A percentile compares a stretch with the other conserved stretches of the same genome.
phyloP scores from a whole-genome alignment of 768 basidiomycete genomes.

The Tephrocybe rancida region DNA sequence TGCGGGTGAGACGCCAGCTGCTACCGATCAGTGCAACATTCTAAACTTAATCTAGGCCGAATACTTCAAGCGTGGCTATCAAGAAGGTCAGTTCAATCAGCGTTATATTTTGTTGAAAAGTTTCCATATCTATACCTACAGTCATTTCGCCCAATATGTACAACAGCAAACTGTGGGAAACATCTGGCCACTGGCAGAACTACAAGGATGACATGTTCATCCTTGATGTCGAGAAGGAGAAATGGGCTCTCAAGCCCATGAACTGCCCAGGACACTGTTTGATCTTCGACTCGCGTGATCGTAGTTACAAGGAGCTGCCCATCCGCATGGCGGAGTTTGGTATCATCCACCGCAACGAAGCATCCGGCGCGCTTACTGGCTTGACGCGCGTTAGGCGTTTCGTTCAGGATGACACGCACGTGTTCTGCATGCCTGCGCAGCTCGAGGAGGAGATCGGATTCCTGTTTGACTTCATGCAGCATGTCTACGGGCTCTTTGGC shows the following conservation, averaged over 20 bases:
- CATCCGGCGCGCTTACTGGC: conserved; percentile 91
- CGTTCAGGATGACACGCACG: conserved; percentile 97
- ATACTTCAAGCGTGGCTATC: conserved; percentile 94
- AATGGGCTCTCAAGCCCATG: conserved; percentile 97
- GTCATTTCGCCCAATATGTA: conserved; percentile 99
- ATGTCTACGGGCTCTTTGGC: conserved; percentile 92
- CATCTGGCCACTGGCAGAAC: conserved; percentile 97
- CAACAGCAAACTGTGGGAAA: conserved; percentile 96
- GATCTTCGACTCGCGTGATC: conserved; percentile 92
- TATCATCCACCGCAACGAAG: conserved; percentile 95
- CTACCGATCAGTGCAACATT: neutral
- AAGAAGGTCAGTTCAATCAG: conserved; percentile 66
- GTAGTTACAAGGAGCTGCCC: conserved; percentile 93
- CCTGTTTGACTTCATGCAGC: conserved; percentile 94
- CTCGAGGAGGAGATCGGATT: conserved; percentile 85
- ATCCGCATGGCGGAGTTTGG: conserved; percentile 99
- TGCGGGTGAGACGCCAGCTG: conserved; percentile 63
- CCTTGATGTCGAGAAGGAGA: conserved; percentile 94
- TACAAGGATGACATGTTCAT: conserved; percentile 98
- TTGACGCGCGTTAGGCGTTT: conserved; percentile 93
- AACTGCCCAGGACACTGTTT: conserved; percentile 98
- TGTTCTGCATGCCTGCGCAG: conserved; percentile 97
- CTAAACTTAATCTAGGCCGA: conserved; percentile 55
- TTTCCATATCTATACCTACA: conserved; percentile 24
- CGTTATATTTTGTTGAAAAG: neutral